Conservation (phyloP, 495 filamentous ascomycete genomes). For the Durotheca rogersii region DNA sequence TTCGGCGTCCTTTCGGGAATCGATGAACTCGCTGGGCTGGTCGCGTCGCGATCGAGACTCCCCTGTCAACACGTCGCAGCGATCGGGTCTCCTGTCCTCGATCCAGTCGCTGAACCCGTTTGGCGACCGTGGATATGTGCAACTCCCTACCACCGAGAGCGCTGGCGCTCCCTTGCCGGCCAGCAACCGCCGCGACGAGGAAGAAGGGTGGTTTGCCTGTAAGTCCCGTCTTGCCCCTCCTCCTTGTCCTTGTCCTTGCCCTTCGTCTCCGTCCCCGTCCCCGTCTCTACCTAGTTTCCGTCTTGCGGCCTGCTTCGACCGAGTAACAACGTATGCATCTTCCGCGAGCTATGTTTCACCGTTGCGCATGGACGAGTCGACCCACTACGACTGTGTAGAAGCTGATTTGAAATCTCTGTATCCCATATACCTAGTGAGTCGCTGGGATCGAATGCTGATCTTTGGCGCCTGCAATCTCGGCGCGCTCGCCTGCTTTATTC, state of each 20-base stretch:
- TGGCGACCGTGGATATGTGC: slow-evolving; percentile 81
- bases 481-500: slow-evolving; percentile 85
- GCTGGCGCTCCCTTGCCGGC: slow-evolving; percentile 87
- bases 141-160: slow-evolving; percentile 81
- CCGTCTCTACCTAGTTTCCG: slow-evolving; percentile 21
- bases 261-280: slow-evolving; percentile 9
- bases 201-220: slow-evolving; percentile 94
- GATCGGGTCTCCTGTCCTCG: slow-evolving; percentile 73
- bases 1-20: slow-evolving; percentile 84
- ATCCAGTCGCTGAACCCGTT: slow-evolving; percentile 90
- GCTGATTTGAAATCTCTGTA: slow-evolving; percentile 37
- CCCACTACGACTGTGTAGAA: slow-evolving; percentile 22
- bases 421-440: slow-evolving; percentile 73
- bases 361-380: slow-evolving; percentile 36
- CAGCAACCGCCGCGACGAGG: slow-evolving; percentile 82
- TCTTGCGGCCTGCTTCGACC: slow-evolving; percentile 38
- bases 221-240: slow-evolving; percentile 64
- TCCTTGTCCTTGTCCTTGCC: slow-evolving; percentile 15
- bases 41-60: slow-evolving; percentile 74
- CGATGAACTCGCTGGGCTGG: slow-evolving; percentile 94
- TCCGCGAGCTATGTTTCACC: slow-evolving; percentile 42
- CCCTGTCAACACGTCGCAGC: slow-evolving; percentile 72
- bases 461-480: slow-evolving; percentile 91
- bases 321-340: slow-evolving; percentile 45
- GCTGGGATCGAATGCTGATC: slow-evolving; percentile 93